Evolutionary conservation across 495 filamentous ascomycete species (phyloP), one percentile per base, ranked within the genome.

Genomic region (Hypoxylon rickii): DNA sequence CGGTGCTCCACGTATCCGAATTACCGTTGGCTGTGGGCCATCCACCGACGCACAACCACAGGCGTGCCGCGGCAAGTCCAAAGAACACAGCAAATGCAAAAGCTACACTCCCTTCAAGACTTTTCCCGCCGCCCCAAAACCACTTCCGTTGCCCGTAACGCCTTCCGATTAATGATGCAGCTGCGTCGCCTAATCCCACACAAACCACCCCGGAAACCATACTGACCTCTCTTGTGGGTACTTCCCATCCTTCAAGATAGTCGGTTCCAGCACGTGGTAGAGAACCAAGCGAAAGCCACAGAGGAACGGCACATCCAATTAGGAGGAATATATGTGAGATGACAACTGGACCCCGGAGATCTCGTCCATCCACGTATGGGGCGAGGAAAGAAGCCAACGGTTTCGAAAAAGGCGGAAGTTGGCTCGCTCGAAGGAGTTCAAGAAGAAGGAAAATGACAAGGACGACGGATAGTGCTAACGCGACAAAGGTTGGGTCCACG

Each of bases 61-160:
- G 61, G 61, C 86, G 87, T 26, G 86, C 89, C n/a, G 79, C 69
- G 41, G 84, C 67, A 47, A 97, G 73, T 1, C 93, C 95, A 19
- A 78, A 50, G 34, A 84, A 84, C 17, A 97, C 94, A 3, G 92
- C 92, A 15, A 72, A 72, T 5, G 85, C 86, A 72, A 99, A 97
- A 12, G 94, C 94, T 18, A 86, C 57, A 59, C 89, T 94, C 18
- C 94, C 94, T 71, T 97, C 92, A 1, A 98, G 74, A 44, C 90
- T 96, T 73, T 97, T 99, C 2, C 92, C 94, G 11, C 94, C 94
- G 20, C 89, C 88, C 94, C 94, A 99, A 38, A 92, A 81, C 94
- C 94, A 99, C 78, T 96, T 96, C 10, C 81, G 79, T 16, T 82
- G 82, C 12, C 94, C 95, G 68, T 85, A 93, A 7, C 93, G 80